Conservation (phyloP, 306 rosid species). For the Trifolium fragiferum region DNA sequence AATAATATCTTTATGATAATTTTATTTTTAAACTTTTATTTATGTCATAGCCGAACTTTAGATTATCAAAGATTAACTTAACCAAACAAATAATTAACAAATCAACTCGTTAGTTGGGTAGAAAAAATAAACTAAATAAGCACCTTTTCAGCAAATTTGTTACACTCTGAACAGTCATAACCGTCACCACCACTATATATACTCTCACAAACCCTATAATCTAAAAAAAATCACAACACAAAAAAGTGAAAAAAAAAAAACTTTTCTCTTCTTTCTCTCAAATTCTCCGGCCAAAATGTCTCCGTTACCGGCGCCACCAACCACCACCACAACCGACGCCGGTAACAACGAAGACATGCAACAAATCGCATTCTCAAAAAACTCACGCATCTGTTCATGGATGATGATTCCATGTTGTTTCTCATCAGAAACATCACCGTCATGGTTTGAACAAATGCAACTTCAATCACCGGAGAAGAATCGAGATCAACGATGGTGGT, state of each 20-base stretch:
- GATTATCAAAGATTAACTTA: too few relatives aligned
- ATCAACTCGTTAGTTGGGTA: too few relatives aligned
- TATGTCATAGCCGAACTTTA: too few relatives aligned
- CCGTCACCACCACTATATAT: too few relatives aligned
- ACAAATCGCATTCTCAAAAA: slow-evolving; percentile 30
- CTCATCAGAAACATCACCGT: slow-evolving; percentile 18
- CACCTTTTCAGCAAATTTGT: too few relatives aligned
- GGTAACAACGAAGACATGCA: slow-evolving; percentile 21
- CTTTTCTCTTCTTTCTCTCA: slow-evolving; percentile 1
- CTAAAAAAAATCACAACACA: neutral
- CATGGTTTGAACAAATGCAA: slow-evolving; percentile 55
- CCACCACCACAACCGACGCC: neutral
- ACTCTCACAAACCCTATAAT: too few relatives aligned
- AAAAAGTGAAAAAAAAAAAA: too few relatives aligned
- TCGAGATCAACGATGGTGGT: slow-evolving; percentile 55
- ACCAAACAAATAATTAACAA: too few relatives aligned
- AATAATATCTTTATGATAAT: too few relatives aligned
- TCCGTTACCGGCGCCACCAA: neutral
- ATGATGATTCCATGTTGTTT: slow-evolving; percentile 47
- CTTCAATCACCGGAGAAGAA: slow-evolving; percentile 31
- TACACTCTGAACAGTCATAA: too few relatives aligned
- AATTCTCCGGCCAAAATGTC: slow-evolving; percentile 29
- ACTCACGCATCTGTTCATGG: slow-evolving; percentile 55
- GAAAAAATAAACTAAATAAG: too few relatives aligned
- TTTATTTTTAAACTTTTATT: too few relatives aligned